phyloP scores from a whole-genome alignment of 257 asterid genomes.

The Plantago elongata region DNA sequence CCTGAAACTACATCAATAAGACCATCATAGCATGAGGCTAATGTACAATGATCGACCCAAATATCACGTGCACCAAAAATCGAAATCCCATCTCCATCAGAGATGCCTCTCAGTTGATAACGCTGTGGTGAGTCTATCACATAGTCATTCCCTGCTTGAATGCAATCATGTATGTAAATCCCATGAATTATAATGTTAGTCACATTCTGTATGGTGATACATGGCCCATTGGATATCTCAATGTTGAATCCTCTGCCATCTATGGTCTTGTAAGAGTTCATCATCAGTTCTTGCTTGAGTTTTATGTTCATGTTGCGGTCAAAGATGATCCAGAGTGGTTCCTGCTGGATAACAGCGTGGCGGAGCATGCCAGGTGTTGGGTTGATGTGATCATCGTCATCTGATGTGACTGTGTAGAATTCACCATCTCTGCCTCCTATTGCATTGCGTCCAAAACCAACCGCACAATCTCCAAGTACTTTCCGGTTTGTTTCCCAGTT shows the following conservation, averaged over 20 bases:
- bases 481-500: slow-evolving; percentile 66
- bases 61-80: slow-evolving; percentile 49
- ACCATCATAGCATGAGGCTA: slow-evolving; percentile 54
- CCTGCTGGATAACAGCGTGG: slow-evolving; percentile 58
- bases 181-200: slow-evolving; percentile 57
- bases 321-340: slow-evolving; percentile 70
- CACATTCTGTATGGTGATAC: slow-evolving; percentile 52
- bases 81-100: slow-evolving; percentile 71
- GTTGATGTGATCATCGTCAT: slow-evolving; percentile 42
- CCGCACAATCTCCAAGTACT: slow-evolving; percentile 51
- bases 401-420: slow-evolving; percentile 43
- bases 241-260: slow-evolving; percentile 57
- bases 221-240: slow-evolving; percentile 57
- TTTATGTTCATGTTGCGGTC: slow-evolving; percentile 47
- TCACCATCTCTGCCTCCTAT: slow-evolving; percentile 65
- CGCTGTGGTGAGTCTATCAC: slow-evolving; percentile 45
- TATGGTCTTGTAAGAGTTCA: slow-evolving; percentile 74
- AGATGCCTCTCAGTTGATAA: slow-evolving; percentile 44
- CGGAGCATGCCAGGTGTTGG: slow-evolving; percentile 61
- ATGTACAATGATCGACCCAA: slow-evolving; percentile 73
- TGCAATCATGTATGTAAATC: slow-evolving; percentile 51
- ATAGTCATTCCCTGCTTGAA: slow-evolving; percentile 51
- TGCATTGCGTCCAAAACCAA: slow-evolving; percentile 60
- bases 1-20: slow-evolving; percentile 54
- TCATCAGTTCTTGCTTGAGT: slow-evolving; percentile 45